A percentile compares a stretch with the other conserved stretches of the same genome.
Evolutionary conservation across 768 basidiomycete genomes (phyloP).

Genomic region (Lentinula sp.): DNA sequence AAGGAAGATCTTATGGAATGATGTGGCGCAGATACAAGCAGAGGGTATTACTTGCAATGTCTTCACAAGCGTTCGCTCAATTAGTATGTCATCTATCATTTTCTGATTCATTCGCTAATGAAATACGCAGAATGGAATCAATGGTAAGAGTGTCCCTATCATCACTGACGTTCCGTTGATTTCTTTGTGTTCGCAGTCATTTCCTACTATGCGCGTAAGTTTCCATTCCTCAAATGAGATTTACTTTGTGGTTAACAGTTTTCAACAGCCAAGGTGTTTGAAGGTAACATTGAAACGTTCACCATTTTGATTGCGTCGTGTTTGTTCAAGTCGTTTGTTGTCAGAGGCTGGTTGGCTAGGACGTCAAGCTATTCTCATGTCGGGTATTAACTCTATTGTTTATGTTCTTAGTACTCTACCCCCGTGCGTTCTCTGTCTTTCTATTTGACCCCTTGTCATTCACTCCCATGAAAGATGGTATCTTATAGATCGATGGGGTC

Average conservation of each 20-base stretch:
- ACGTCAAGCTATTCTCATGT: conserved; percentile 90
- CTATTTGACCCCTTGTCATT: not conserved
- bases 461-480: conserved; percentile 63
- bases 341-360: conserved; percentile 94
- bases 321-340: conserved; percentile 8
- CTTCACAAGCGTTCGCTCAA: conserved; percentile 93
- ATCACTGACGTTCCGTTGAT: conserved; percentile 4
- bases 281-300: conserved; percentile 41
- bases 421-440: conserved; percentile 47
- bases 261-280: conserved; percentile 75
- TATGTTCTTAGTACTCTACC: conserved; percentile 78
- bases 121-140: conserved; percentile 78
- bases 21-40: conserved; percentile 90
- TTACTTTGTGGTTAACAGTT: not conserved
- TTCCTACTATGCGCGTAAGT: conserved; percentile 89
- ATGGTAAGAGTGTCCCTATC: conserved; percentile 43
- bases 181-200: conserved; percentile 49
- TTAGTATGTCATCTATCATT: conserved; percentile 47
- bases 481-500: conserved; percentile 87
- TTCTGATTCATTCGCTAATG: not conserved
- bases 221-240: not conserved
- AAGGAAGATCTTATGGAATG: conserved; percentile 64
- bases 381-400: conserved; percentile 85
- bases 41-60: conserved; percentile 89
- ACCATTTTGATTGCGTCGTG: not conserved